phyloP scores from a whole-genome alignment of 352 stramenopile genomes.

The Globisporangium echinulatum region DNA sequence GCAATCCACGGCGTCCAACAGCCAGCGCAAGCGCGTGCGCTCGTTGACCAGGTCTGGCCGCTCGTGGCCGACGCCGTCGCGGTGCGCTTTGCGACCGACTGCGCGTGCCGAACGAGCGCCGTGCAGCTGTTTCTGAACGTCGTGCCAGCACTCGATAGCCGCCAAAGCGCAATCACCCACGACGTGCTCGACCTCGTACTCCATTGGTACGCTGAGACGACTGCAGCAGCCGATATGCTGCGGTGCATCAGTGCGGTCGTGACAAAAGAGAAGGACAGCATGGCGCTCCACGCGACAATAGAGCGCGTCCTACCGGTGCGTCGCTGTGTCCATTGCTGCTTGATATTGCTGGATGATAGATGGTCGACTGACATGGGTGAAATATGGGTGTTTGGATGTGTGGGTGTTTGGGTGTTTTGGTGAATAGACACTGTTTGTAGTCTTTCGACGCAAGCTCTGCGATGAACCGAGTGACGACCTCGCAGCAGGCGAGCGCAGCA shows the following conservation, averaged over 20 bases:
- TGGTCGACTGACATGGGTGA: not conserved
- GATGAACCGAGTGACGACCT: conserved; percentile 19
- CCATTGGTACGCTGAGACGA: conserved; percentile 35
- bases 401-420: not conserved
- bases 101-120: conserved; percentile 22
- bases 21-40: conserved; percentile 14
- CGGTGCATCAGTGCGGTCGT: conserved; percentile 35
- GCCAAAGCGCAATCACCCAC: conserved; percentile 19
- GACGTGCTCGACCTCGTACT: conserved; percentile 37
- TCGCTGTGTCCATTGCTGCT: not conserved
- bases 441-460: conserved; percentile 37
- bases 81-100: conserved; percentile 22
- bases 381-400: too few relatives aligned
- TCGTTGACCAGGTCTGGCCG: conserved; percentile 49
- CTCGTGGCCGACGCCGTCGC: conserved; percentile 29
- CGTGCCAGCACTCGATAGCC: conserved; percentile 18
- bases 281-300: conserved; percentile 16
- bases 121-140: conserved; percentile 53
- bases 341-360: not conserved
- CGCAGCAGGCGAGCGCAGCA: conserved; percentile 15
- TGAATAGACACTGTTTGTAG: conserved; percentile 12
- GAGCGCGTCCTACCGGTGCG: conserved; percentile 21
- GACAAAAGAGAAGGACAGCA: conserved; percentile 25
- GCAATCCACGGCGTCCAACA: conserved; percentile 45
- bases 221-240: conserved; percentile 26